Evolutionary conservation across 2,329 filamentous ascomycete species (phyloP).

Genomic region (Ophiostoma sp.): DNA sequence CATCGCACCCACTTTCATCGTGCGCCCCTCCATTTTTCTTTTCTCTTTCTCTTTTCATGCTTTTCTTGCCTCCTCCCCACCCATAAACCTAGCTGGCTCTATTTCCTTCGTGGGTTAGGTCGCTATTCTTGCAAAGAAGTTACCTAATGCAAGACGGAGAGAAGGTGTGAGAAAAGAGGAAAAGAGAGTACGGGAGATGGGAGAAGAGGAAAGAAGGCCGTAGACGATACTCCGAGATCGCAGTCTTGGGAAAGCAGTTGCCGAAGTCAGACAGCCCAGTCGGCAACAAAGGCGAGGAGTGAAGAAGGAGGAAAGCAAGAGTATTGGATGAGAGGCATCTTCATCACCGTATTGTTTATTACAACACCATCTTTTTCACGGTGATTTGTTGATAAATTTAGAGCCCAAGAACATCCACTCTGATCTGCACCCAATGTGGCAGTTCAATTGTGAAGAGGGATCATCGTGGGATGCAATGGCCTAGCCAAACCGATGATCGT

Average conservation of each 20-base stretch:
- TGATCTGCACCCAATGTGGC: neutral
- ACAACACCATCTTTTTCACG: neutral
- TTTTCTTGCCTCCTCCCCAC: neutral
- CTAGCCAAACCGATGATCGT: neutral
- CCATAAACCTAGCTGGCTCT: neutral
- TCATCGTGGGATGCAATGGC: neutral
- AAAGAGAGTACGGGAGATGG: neutral
- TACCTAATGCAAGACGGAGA: neutral
- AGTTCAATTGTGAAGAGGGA: neutral
- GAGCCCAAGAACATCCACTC: neutral
- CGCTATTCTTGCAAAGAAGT: neutral
- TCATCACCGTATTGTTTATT: neutral
- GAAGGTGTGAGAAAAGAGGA: neutral
- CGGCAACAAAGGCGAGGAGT: neutral
- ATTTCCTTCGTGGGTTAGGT: neutral
- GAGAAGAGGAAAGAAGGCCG: neutral
- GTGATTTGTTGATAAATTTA: neutral
- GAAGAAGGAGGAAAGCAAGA: neutral
- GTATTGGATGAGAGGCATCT: neutral
- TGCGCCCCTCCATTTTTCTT: conserved; percentile 3
- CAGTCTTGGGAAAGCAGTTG: neutral
- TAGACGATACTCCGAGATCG: neutral
- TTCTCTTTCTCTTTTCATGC: neutral
- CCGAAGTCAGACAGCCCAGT: neutral
- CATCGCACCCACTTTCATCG: neutral